Conservation (phyloP, 306 rosid species). For the Citrullus mucosospermus region DNA sequence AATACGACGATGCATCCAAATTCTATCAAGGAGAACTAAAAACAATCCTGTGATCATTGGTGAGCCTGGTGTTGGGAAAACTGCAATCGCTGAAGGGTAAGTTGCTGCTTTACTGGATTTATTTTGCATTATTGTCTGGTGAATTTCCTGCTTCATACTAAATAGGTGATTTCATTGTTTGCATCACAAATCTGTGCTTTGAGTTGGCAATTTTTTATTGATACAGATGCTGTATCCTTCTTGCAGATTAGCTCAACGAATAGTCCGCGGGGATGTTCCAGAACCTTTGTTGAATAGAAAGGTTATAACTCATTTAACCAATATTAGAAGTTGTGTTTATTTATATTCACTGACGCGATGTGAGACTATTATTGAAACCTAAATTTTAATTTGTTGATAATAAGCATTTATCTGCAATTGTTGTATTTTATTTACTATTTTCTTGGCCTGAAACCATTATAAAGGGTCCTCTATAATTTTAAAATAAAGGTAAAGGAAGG, state of each 20-base stretch:
- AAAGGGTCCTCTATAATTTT: not conserved
- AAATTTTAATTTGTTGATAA: not conserved
- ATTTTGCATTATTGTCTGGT: not conserved
- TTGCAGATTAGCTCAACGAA: constrained; percentile 91
- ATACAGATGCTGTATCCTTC: not conserved
- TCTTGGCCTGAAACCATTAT: not conserved
- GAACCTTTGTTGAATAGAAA: constrained; percentile 83
- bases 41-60: constrained; percentile 97
- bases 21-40: constrained; percentile 83
- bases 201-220: not conserved
- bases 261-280: constrained; percentile 96
- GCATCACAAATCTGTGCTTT: not conserved
- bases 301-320: constrained; percentile 26
- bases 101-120: constrained; percentile 10
- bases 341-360: not conserved
- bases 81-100: constrained; percentile 99
- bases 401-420: not conserved
- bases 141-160: not conserved
- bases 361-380: not conserved
- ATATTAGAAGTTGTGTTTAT: not conserved
- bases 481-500: not conserved
- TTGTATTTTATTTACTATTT: not conserved
- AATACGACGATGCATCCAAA: constrained; percentile 88
- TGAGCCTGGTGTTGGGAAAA: constrained; percentile 98
- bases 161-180: not conserved